Conservation (phyloP, 1,139 yeast species). For the Nakaseomyces uthaithaninus region DNA sequence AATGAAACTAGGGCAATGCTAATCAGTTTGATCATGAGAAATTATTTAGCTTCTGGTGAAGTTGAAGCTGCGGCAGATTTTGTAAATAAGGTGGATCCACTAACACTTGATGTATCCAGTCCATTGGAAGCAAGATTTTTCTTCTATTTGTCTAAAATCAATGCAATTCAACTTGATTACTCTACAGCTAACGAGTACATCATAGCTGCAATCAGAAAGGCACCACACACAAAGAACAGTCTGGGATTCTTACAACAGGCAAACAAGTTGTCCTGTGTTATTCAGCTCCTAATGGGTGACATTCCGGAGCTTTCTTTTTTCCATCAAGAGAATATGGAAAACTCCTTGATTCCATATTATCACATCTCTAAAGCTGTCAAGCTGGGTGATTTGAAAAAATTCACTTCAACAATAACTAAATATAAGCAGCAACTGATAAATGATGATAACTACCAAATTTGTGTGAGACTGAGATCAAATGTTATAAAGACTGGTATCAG, state of each 20-base stretch:
- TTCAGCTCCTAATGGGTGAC: slow-evolving; percentile 93
- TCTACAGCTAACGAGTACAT: slow-evolving; percentile 84
- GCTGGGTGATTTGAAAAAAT: slow-evolving; percentile 78
- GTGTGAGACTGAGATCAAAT: slow-evolving; percentile 85
- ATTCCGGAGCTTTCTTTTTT: slow-evolving; percentile 87
- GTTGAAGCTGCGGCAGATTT: slow-evolving; percentile 83
- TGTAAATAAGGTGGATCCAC: slow-evolving; percentile 83
- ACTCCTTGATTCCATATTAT: slow-evolving; percentile 69
- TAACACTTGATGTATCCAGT: slow-evolving; percentile 57
- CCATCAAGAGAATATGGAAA: slow-evolving; percentile 51
- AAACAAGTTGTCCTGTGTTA: slow-evolving; percentile 76
- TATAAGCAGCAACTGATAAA: slow-evolving; percentile 55
- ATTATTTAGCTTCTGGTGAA: slow-evolving; percentile 70
- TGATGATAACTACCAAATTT: slow-evolving; percentile 80
- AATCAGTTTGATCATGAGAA: slow-evolving; percentile 74
- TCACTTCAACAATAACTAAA: slow-evolving; percentile 62
- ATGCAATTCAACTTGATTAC: slow-evolving; percentile 88
- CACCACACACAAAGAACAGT: slow-evolving; percentile 87
- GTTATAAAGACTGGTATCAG: slow-evolving; percentile 97
- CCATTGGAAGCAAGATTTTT: slow-evolving; percentile 87
- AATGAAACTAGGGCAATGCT: slow-evolving; percentile 83
- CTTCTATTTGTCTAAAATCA: slow-evolving; percentile 81
- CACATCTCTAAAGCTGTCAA: slow-evolving; percentile 88
- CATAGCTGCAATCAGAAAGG: slow-evolving; percentile 88
- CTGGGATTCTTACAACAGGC: slow-evolving; percentile 86